Base-by-base conservation (phyloP, 768 basidiomycete species). In the Hirschioporus abietinus region DNA sequence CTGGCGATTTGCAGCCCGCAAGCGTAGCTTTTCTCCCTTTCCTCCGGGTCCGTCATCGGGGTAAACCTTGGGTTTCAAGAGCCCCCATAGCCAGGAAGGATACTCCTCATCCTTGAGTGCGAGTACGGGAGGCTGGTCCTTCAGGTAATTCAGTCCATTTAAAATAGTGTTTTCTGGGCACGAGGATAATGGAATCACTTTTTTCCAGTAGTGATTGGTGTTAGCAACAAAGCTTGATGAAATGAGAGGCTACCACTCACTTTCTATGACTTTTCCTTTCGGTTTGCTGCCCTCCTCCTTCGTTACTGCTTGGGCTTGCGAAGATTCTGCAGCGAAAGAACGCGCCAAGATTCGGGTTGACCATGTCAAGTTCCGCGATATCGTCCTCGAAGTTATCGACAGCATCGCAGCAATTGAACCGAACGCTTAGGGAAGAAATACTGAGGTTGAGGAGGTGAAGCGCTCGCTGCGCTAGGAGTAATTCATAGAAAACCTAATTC, bases 21-120 rank as follows among this genome's bases (percentile, higher is more conserved):
- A 78, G 66, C 78, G 77, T 35, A 72, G 71, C 71, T 79, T 79
- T 75, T 84, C 83, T 63, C 81, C 86, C 74, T 84, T 83, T 24
- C 92, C 89, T 23, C 90, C 91, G 0, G 88, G 90, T 0, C 89
- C 89, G 68, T 92, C 90, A 65, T 92, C 89, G 20, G 82, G 83
- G 65, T 83, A 79, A 58, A 82, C 81, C 72, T 84, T 85, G 5
- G 88, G 83, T 67, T 87, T 76, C 23, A 92, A 77, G 52, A 94
- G 73, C 17, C 82, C 88, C 95, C 95, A 97, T 57, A 97, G 75
- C 95, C 95, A 97, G 7, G 84, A 75, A 2, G 95, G 95, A 75
- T 97, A 96, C 70, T 88, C 87, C 59, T 91, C 89, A 75, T 97
- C 95, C 0, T 90, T 80, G 12, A 83, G 77, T 1, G 95, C 92